Conservation (phyloP, 1,139 yeast genomes). For the Schizosaccharomyces versatilis region DNA sequence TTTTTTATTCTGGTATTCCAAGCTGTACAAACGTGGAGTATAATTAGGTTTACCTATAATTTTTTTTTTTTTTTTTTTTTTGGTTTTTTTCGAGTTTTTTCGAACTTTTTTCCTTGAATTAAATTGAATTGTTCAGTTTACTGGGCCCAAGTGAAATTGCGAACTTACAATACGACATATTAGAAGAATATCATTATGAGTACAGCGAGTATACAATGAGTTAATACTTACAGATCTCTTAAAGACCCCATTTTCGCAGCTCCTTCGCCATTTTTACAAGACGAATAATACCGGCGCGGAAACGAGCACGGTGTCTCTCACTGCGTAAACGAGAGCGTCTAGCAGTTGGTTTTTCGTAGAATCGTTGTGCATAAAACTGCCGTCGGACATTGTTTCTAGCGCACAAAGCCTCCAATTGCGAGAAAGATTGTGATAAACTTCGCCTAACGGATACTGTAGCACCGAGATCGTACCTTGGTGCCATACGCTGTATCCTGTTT, state of each 20-base stretch:
- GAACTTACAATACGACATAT: too few species aligned
- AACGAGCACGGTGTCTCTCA: constrained; percentile 6
- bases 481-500: not conserved
- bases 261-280: constrained; percentile 6
- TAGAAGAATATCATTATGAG: too few species aligned
- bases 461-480: not conserved
- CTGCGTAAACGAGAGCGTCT: constrained; percentile 7
- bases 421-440: not conserved
- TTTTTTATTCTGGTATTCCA: too few species aligned
- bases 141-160: too few species aligned
- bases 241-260: constrained; percentile 4
- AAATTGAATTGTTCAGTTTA: too few species aligned
- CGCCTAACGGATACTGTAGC: not conserved
- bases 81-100: too few species aligned
- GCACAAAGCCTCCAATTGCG: not conserved
- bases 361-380: constrained; percentile 1
- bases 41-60: too few species aligned
- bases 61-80: too few species aligned
- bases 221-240: not conserved
- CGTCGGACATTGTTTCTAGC: constrained; percentile 5
- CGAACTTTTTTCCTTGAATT: too few species aligned
- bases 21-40: too few species aligned
- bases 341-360: constrained; percentile 6
- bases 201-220: not conserved
- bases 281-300: constrained; percentile 3